phyloP scores from a whole-genome alignment of 805 yeast species.

The Candida awuae region DNA sequence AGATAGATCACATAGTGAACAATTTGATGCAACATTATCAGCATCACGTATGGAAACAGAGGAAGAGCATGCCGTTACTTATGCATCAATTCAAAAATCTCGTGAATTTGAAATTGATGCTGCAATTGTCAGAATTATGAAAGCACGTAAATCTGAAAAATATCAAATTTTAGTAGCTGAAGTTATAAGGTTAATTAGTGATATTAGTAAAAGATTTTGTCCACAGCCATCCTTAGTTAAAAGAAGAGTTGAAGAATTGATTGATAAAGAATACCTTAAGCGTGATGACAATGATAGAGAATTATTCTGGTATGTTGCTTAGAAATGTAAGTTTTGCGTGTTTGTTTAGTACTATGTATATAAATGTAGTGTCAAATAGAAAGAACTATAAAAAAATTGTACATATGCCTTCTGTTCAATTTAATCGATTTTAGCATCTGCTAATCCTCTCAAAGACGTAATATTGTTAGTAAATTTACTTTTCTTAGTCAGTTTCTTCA shows the following conservation, averaged over 20 bases:
- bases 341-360: too few species aligned
- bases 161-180: conserved; percentile 66
- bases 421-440: conserved; percentile 35
- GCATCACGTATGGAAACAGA: conserved; percentile 40
- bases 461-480: conserved; percentile 47
- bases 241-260: conserved; percentile 60
- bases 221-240: conserved; percentile 65
- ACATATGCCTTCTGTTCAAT: background rate
- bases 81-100: conserved; percentile 51
- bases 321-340: too few species aligned
- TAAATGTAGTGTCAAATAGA: too few species aligned
- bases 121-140: conserved; percentile 83
- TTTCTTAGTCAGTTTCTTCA: conserved; percentile 59
- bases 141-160: conserved; percentile 50
- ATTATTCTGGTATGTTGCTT: conserved; percentile 61
- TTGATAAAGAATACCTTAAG: conserved; percentile 75
- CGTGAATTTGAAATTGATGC: conserved; percentile 70
- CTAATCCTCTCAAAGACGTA: conserved; percentile 38
- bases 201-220: conserved; percentile 53
- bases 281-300: conserved; percentile 56
- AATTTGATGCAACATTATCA: conserved; percentile 7
- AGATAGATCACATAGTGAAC: background rate
- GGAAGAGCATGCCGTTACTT: conserved; percentile 44
- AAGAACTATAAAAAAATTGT: background rate
- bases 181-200: conserved; percentile 37